phyloP scores from a whole-genome alignment of 805 yeast genomes.

The Ogataea sp. region DNA sequence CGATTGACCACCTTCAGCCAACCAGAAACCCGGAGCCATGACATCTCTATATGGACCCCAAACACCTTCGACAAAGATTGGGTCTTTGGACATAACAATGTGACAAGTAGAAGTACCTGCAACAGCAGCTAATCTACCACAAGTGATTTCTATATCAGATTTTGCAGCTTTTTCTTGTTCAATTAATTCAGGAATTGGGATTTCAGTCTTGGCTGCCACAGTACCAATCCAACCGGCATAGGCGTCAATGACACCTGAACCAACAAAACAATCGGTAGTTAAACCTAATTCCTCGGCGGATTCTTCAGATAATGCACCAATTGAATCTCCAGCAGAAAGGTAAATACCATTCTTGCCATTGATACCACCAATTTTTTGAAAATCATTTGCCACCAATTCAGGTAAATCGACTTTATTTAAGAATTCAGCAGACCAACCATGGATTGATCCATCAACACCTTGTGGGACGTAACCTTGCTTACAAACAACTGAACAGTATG shows the following conservation, averaged over 20 bases:
- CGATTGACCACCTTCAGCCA: conserved; percentile 99
- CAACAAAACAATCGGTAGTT: conserved; percentile 73
- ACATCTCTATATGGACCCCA: conserved; percentile 99
- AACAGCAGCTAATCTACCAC: conserved; percentile 91
- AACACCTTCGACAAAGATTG: conserved; percentile 90
- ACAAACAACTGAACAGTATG: conserved; percentile 87
- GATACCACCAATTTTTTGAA: conserved; percentile 75
- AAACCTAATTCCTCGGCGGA: conserved; percentile 84
- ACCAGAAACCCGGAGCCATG: conserved; percentile 83
- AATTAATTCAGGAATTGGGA: conserved; percentile 40
- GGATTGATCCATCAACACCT: conserved; percentile 78
- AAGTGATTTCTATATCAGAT: conserved; percentile 48
- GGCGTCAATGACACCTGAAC: conserved; percentile 95
- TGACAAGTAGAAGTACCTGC: conserved; percentile 99
- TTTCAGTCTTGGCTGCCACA: conserved; percentile 80
- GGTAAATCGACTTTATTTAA: conserved; percentile 58
- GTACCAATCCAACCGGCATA: conserved; percentile 99
- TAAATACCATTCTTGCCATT: conserved; percentile 65
- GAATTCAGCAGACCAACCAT: conserved; percentile 89
- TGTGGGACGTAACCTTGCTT: conserved; percentile 92
- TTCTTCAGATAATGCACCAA: conserved; percentile 57
- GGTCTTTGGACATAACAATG: conserved; percentile 74
- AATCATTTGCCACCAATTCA: conserved; percentile 73
- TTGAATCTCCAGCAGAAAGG: conserved; percentile 82
- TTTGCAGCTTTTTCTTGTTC: conserved; percentile 37